Evolutionary conservation across 768 basidiomycete species (phyloP), one percentile per base, ranked within the genome.

Genomic region (Porpolomopsis calyptriformis): DNA sequence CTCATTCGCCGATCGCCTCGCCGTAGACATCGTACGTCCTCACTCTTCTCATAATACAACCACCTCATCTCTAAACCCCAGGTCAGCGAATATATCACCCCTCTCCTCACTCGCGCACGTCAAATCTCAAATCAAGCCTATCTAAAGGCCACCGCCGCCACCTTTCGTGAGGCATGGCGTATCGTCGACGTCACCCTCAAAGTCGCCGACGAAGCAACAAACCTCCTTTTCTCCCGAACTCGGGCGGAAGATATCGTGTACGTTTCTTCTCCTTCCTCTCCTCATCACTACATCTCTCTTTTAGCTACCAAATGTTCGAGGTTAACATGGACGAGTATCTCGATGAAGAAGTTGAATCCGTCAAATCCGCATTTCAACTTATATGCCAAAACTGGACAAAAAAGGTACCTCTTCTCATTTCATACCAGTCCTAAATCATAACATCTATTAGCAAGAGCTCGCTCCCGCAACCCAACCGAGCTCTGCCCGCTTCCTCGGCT

Each of bases 251-350:
- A 94, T 60, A 76, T 93, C 35, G 71, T 94, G 84, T 94, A 57
- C 55, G 80, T 72, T 5, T 41, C 71, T 7, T 43, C 49, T 27
- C 42, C 25, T 31, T 35, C 7, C 24, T 10, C 40, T 47, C 45
- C 40, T 27, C 36, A 20, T 52, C 57, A 40, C 51, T 55, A 36
- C 9, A 46, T 23, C 38, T 46, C 29, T 16, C 34, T 40, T 50
- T 8, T 46, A 93, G 91, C 10, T 94, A 89, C 60, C 77, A 74
- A 38, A 96, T 97, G 90, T 98, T 97, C 54, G 93, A 98, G 62
- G 69, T 75, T 8, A 86, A 93, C 60, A 96, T 98, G 89, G 93
- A 96, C 58, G 93, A 97, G 57, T 98, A 98, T 56, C 80, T 98
- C 2, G 85, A 91, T 49, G 91, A 97, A 57, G 94, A 99, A 60